phyloP scores from a whole-genome alignment of 805 yeast genomes.

The Teunomyces panamensis region DNA sequence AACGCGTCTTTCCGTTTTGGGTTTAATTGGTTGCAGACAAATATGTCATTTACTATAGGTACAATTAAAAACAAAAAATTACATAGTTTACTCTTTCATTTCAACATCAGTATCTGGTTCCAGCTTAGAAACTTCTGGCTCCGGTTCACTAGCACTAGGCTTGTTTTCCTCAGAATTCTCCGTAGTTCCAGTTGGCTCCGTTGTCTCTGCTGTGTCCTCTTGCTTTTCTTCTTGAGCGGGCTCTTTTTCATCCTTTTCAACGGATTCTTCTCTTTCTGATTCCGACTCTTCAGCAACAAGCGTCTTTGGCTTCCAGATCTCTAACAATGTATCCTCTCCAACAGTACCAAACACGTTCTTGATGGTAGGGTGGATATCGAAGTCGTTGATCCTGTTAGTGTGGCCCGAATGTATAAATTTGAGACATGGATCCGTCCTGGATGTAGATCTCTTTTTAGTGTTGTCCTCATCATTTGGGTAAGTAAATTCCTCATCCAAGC shows the following conservation, averaged over 20 bases:
- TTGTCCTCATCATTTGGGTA: constrained; percentile 40
- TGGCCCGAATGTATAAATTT: constrained; percentile 86
- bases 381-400: constrained; percentile 62
- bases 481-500: constrained; percentile 51
- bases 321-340: constrained; percentile 73
- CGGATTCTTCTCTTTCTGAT: constrained; percentile 26
- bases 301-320: constrained; percentile 70
- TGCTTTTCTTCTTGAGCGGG: constrained; percentile 4
- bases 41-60: neutral
- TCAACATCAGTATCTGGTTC: neutral
- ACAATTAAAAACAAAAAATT: neutral
- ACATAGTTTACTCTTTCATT: constrained; percentile 1
- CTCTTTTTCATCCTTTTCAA: constrained; percentile 6
- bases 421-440: constrained; percentile 63
- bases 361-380: constrained; percentile 63
- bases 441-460: constrained; percentile 52
- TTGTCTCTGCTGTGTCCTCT: neutral
- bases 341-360: constrained; percentile 60
- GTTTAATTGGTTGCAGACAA: neutral
- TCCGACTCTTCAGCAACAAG: constrained; percentile 37
- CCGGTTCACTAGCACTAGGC: neutral
- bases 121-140: neutral
- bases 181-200: neutral
- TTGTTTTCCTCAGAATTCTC: neutral
- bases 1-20: constrained; percentile 1